phyloP scores from a whole-genome alignment of 1,284 basidiomycete species.

The Kalmanozyma brasiliensis region DNA sequence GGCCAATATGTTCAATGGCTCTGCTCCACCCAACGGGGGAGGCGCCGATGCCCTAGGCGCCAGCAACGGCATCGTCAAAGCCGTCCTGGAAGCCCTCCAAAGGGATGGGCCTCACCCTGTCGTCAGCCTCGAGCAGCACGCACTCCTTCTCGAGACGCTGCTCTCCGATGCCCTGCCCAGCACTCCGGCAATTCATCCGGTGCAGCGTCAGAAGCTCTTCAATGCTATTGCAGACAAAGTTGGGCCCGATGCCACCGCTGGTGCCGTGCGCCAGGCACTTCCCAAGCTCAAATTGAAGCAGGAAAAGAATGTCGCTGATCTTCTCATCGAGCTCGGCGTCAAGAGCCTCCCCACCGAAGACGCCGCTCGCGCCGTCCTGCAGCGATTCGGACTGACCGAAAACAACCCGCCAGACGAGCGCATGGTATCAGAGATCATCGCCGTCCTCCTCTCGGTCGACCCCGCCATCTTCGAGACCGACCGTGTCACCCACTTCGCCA shows the following conservation, averaged over 20 bases:
- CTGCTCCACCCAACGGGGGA: slow-evolving; percentile 43
- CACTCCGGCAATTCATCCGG: slow-evolving; percentile 50
- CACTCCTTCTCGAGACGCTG: slow-evolving; percentile 74
- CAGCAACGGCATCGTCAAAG: slow-evolving; percentile 68
- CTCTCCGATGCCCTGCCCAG: slow-evolving; percentile 53
- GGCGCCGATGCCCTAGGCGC: slow-evolving; percentile 37
- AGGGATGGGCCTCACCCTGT: slow-evolving; percentile 76
- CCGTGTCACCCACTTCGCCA: slow-evolving; percentile 45
- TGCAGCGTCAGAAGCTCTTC: slow-evolving; percentile 58
- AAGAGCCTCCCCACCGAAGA: slow-evolving; percentile 46
- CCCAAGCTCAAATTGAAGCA: slow-evolving; percentile 54
- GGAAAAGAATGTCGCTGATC: slow-evolving; percentile 49
- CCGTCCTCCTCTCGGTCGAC: slow-evolving; percentile 52
- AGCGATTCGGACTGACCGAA: slow-evolving; percentile 52
- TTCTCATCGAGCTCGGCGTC: slow-evolving; percentile 58
- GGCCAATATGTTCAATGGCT: slow-evolving; percentile 49
- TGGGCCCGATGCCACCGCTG: slow-evolving; percentile 59
- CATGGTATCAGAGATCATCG: slow-evolving; percentile 57
- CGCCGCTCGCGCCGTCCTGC: slow-evolving; percentile 52
- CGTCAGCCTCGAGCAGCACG: slow-evolving; percentile 80
- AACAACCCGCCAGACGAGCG: slow-evolving; percentile 47
- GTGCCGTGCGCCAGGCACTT: slow-evolving; percentile 62
- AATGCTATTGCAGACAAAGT: slow-evolving; percentile 61
- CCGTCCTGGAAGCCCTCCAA: slow-evolving; percentile 75
- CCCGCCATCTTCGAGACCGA: slow-evolving; percentile 41